These are phyloP conservation scores for Colletotrichum eleusines DNA, from an alignment of 2,329 filamentous ascomycete genomes.

Conservation along the genomic window DNA sequence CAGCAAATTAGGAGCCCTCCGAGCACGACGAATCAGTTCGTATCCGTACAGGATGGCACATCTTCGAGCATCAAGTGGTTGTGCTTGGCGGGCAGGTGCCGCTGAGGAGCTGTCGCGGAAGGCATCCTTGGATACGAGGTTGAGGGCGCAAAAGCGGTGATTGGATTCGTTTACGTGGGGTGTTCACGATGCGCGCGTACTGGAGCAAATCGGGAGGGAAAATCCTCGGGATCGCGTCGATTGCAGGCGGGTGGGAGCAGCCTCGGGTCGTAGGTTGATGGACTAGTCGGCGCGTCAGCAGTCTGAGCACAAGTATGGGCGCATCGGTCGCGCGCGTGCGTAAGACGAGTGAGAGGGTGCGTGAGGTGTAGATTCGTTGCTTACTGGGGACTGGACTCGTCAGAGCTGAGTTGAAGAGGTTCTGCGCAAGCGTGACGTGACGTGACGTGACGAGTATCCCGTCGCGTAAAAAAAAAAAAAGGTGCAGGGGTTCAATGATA, in stretches of 20 bases:
- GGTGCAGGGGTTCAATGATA: conserved; percentile 7
- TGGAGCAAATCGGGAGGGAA: conserved; percentile 3
- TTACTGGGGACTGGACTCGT: conserved; percentile 30
- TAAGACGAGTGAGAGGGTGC: conserved; percentile 1
- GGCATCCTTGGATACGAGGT: conserved; percentile 33
- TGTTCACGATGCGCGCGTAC: conserved; percentile 19
- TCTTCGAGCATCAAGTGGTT: conserved; percentile 76
- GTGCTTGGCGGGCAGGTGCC: conserved; percentile 69
- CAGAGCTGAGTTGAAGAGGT: conserved; percentile 11
- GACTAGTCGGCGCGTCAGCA: conserved; percentile 38
- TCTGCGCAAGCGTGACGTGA: conserved; percentile 29
- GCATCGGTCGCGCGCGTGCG: conserved; percentile 3
- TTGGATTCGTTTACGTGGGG: conserved; percentile 23
- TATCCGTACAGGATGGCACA: conserved; percentile 70
- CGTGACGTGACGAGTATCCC: conserved; percentile 7
- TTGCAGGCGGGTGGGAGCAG: not conserved
- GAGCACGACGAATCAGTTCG: conserved; percentile 38
- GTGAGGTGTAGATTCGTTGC: conserved; percentile 1
- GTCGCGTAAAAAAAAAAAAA: conserved; percentile 35
- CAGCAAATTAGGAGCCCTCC: conserved; percentile 28
- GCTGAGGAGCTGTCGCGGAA: conserved; percentile 53
- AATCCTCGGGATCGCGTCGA: conserved; percentile 20
- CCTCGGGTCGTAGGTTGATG: conserved; percentile 12
- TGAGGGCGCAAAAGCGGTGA: conserved; percentile 22
- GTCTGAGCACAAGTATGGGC: conserved; percentile 27